phyloP scores from a whole-genome alignment of 2,329 filamentous ascomycete species.

The Claviceps cyperi region DNA sequence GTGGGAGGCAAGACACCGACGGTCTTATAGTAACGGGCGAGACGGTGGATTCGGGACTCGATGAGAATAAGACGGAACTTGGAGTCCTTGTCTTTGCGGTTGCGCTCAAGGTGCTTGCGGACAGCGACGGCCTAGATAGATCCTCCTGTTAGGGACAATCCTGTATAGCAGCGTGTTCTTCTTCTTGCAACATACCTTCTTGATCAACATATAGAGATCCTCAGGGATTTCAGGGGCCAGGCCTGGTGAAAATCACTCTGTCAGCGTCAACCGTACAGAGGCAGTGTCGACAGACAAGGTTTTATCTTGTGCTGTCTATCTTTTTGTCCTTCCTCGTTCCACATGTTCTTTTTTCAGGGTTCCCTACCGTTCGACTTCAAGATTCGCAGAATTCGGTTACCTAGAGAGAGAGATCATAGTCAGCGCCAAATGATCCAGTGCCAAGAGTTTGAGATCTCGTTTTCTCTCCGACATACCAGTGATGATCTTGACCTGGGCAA shows the following conservation, averaged over 20 bases:
- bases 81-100: conserved; percentile 99
- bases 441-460: neutral
- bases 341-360: conserved; percentile 16
- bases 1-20: conserved; percentile 72
- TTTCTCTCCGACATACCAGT: conserved; percentile 53
- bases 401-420: conserved; percentile 28
- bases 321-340: conserved; percentile 14
- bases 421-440: neutral
- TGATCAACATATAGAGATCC: conserved; percentile 99
- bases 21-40: conserved; percentile 99
- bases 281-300: conserved; percentile 29
- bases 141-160: conserved; percentile 4
- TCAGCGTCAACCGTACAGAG: conserved; percentile 89
- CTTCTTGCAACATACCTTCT: conserved; percentile 57
- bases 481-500: conserved; percentile 95
- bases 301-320: conserved; percentile 13
- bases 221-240: conserved; percentile 97
- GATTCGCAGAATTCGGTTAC: conserved; percentile 99
- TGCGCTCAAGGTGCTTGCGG: conserved; percentile 99
- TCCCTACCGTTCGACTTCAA: conserved; percentile 92
- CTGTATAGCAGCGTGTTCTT: neutral
- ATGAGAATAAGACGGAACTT: conserved; percentile 99
- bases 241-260: conserved; percentile 84
- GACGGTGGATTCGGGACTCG: conserved; percentile 99
- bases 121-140: conserved; percentile 71